Evolutionary conservation across 768 basidiomycete species (phyloP), one percentile per base, ranked within the genome.

Genomic region (Thelephora aurantiotincta): DNA sequence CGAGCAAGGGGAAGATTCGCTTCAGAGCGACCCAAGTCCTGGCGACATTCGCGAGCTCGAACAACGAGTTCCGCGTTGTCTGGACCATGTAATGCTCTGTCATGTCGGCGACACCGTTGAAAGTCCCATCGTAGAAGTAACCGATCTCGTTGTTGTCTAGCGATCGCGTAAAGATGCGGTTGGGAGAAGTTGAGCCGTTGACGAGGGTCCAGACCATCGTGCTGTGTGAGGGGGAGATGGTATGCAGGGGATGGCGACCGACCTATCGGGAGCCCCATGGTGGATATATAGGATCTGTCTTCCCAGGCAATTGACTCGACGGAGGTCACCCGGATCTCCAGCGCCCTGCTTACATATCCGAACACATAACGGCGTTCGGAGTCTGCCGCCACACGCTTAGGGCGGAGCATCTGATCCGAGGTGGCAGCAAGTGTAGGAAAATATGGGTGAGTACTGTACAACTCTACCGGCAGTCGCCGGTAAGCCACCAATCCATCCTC

Each of bases 1-100:
- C 72, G 11, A 73, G 68, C 3, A 80, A 62, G 2, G 77, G 77
- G 50, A 64, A 75, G 33, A 62, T 66, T 22, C 58, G 60, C 57
- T 79, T 79, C 18, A 74, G 57, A 11, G 64, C 55, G 18, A 60
- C 23, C 76, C 76, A 80, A 1, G 71, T 63, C 23, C 60, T 57
- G 1, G 42, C 33, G 35, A 78, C 54, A 49, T 70, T 74, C 11
- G 53, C 52, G 5, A 57, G 48, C 11, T 58, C 55, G 49, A 65
- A 60, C 33, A 57, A 33, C 60, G 47, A 20, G 50, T 50, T 42
- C 14, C 55, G 52, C 7, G 55, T 26, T 11, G 63, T 36, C 49
- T 64, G 48, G 30, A 71, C 46, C 38, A 62, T 57, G 3, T 63
- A 52, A 33, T 65, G 60, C 14, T 64, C 65, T 13, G 71, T 14